These are phyloP conservation scores for Marchantia polymorpha DNA, from an alignment of 225 moss, liverwort and hornwort species.

Conservation along the genomic window DNA sequence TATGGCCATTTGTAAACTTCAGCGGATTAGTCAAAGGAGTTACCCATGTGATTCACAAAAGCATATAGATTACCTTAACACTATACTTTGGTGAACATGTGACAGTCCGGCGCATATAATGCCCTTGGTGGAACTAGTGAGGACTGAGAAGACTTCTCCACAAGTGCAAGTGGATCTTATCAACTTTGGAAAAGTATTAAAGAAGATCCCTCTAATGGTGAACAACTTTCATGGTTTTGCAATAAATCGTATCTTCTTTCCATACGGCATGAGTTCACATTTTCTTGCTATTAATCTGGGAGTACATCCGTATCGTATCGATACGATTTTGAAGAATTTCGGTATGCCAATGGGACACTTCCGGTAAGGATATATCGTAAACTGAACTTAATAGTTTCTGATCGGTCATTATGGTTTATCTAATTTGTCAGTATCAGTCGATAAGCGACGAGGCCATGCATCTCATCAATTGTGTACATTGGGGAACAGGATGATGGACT, in stretches of 20 bases:
- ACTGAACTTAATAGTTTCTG: neutral
- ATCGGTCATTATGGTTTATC: neutral
- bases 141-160: constrained; percentile 59
- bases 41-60: neutral
- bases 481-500: constrained; percentile 38
- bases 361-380: constrained; percentile 40
- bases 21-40: neutral
- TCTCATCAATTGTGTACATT: neutral
- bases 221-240: constrained; percentile 76
- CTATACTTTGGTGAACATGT: constrained; percentile 4
- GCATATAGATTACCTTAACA: neutral
- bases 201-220: constrained; percentile 76
- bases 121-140: constrained; percentile 85
- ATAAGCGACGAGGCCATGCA: too few species aligned
- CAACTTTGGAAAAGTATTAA: constrained; percentile 56
- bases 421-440: too few species aligned
- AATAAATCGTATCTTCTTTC: constrained; percentile 79
- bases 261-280: constrained; percentile 53
- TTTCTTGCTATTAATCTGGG: constrained; percentile 59
- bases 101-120: constrained; percentile 88
- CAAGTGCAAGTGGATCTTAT: constrained; percentile 75
- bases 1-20: neutral
- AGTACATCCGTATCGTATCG: constrained; percentile 75
- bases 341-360: constrained; percentile 96
- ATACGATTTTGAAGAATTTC: constrained; percentile 65